These are phyloP conservation scores for Mycena capillaripes DNA, from an alignment of 768 basidiomycete genomes.

Conservation along the genomic window DNA sequence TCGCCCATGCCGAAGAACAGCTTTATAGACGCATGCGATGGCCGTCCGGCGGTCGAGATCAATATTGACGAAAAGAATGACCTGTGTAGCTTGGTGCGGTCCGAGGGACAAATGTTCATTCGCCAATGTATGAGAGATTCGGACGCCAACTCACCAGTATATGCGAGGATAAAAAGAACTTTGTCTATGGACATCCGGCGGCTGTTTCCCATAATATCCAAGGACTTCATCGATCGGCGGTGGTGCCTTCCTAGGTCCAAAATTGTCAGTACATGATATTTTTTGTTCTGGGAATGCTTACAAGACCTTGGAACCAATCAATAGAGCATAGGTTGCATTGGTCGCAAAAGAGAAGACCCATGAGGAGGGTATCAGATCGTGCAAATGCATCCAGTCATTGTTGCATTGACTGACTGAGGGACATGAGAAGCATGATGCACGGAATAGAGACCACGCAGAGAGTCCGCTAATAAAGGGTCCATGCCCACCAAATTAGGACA, in stretches of 20 bases:
- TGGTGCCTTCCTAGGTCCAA: not conserved
- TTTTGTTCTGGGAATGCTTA: not conserved
- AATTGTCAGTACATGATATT: not conserved
- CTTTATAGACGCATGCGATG: too few relatives aligned
- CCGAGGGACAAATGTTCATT: not conserved
- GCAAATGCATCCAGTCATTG: too few relatives aligned
- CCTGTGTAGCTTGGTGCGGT: constrained; percentile 6
- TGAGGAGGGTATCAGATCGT: too few relatives aligned
- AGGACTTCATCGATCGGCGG: not conserved
- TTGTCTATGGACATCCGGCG: constrained; percentile 8
- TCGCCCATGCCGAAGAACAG: constrained; percentile 7
- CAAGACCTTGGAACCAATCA: constrained; percentile 30
- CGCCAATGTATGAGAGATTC: not conserved
- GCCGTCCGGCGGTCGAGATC: too few relatives aligned
- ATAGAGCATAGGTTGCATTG: too few relatives aligned
- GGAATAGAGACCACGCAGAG: too few relatives aligned
- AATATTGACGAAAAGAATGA: constrained; percentile 18
- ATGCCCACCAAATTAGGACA: too few relatives aligned
- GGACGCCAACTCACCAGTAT: constrained; percentile 27
- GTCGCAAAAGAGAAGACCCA: constrained; percentile 33
- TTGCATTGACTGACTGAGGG: too few relatives aligned
- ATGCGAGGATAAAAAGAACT: constrained; percentile 30
- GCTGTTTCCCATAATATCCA: not conserved
- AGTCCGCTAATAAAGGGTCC: too few relatives aligned
- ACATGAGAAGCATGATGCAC: too few relatives aligned